Conservation (phyloP, 306 rosid species). For the Ochetophila trinervis region DNA sequence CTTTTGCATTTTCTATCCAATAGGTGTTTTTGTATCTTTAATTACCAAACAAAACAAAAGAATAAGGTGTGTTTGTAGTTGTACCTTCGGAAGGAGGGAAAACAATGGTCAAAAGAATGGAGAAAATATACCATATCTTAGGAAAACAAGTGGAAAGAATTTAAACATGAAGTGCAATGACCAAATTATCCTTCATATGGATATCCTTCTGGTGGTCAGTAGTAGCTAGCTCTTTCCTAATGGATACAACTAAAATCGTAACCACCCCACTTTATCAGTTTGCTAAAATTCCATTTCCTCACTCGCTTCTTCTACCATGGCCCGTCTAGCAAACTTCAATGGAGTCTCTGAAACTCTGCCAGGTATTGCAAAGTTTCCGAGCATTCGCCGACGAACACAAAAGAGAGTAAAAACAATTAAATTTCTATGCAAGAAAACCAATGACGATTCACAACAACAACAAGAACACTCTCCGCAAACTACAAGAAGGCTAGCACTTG, state of each 20-base stretch:
- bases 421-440: slow-evolving; percentile 38
- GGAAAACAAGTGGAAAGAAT: not conserved
- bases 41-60: no score
- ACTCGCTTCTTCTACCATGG: slow-evolving; percentile 43
- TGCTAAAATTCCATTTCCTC: slow-evolving; percentile 3
- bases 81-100: no score
- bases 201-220: slow-evolving; percentile 50
- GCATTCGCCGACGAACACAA: slow-evolving; percentile 15
- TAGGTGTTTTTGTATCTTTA: no score
- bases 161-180: slow-evolving; percentile 23
- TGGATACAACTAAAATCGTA: slow-evolving; percentile 35
- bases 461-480: slow-evolving; percentile 41
- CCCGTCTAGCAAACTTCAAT: slow-evolving; percentile 54
- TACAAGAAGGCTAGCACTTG: slow-evolving; percentile 66
- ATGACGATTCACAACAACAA: slow-evolving; percentile 37
- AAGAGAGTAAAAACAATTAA: slow-evolving; percentile 37
- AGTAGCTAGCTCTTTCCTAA: slow-evolving; percentile 30
- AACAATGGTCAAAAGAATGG: not conserved
- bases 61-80: no score
- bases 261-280: slow-evolving; percentile 15
- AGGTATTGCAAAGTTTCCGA: slow-evolving; percentile 42
- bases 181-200: slow-evolving; percentile 38
- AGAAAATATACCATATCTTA: not conserved
- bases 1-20: no score
- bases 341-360: slow-evolving; percentile 55